Evolutionary conservation across 2,329 filamentous ascomycete species (phyloP).

Genomic region (Trematosphaeria pertusa): DNA sequence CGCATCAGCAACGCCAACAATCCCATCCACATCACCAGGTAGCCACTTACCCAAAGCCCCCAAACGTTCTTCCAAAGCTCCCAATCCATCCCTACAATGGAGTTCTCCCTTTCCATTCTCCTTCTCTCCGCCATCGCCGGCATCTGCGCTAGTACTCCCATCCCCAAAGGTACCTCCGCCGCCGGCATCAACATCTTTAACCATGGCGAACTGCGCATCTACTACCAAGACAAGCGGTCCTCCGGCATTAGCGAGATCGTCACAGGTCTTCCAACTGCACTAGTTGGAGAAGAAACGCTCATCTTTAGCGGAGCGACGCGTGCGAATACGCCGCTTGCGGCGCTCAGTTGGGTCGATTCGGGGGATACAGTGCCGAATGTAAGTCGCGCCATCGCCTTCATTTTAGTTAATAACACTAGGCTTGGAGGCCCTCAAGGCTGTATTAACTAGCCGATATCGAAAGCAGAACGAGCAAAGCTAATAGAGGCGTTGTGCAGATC

Average conservation of each 20-base stretch:
- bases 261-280: neutral
- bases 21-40: too few relatives aligned
- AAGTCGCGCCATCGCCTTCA: neutral
- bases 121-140: neutral
- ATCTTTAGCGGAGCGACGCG: neutral
- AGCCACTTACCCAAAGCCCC: too few relatives aligned
- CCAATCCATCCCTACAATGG: too few relatives aligned
- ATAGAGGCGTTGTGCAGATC: constrained; percentile 4
- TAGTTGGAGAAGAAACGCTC: too few relatives aligned
- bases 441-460: neutral
- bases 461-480: neutral
- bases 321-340: constrained; percentile 1
- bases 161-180: neutral
- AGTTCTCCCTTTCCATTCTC: constrained; percentile 1
- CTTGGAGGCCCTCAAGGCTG: too few relatives aligned
- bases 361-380: neutral
- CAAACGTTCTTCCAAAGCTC: too few relatives aligned
- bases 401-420: too few relatives aligned
- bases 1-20: too few relatives aligned
- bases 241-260: neutral
- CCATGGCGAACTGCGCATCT: constrained; percentile 1
- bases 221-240: neutral
- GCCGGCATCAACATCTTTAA: neutral
- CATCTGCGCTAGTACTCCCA: neutral
- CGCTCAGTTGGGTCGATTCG: neutral